Percentiles rank a stretch among this genome's conserved stretches.
Evolutionary conservation across 2,329 filamentous ascomycete genomes (phyloP).

Genomic region (Microsporum audouinii): DNA sequence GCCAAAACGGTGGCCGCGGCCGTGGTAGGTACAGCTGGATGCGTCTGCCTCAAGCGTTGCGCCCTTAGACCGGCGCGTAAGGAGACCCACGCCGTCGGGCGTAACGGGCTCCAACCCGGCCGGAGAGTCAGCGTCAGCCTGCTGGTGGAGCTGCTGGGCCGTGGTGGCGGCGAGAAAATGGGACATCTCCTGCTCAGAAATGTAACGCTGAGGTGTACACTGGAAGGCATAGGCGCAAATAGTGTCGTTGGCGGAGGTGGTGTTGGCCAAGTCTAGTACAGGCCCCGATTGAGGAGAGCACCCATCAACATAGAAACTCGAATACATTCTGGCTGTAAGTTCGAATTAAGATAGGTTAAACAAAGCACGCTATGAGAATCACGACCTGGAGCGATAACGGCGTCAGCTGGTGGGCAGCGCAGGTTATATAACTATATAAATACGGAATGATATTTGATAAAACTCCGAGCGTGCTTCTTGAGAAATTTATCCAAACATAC

Average conservation of each 20-base stretch:
- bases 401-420: too few species aligned
- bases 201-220: slow-evolving; percentile 18
- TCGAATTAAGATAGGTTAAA: too few species aligned
- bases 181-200: slow-evolving; percentile 7
- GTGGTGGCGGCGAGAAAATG: slow-evolving; percentile 16
- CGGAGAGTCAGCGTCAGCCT: slow-evolving; percentile 16
- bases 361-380: too few species aligned
- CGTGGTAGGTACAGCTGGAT: slow-evolving; percentile 93
- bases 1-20: slow-evolving; percentile 78
- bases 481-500: too few species aligned
- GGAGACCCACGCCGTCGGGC: not conserved
- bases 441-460: too few species aligned
- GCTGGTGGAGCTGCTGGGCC: slow-evolving; percentile 18
- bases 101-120: slow-evolving; percentile 35
- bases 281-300: too few species aligned
- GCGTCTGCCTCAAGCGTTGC: slow-evolving; percentile 69
- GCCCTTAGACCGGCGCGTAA: slow-evolving; percentile 44
- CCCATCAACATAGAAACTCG: too few species aligned
- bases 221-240: not conserved
- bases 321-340: too few species aligned
- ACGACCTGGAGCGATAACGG: too few species aligned
- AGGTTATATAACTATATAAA: too few species aligned
- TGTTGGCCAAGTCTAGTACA: not conserved
- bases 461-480: too few species aligned
- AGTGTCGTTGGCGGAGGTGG: slow-evolving; percentile 30